These are phyloP conservation scores for Ceratocystis eucalypticola DNA, from an alignment of 2,329 filamentous ascomycete species.

Conservation along the genomic window DNA sequence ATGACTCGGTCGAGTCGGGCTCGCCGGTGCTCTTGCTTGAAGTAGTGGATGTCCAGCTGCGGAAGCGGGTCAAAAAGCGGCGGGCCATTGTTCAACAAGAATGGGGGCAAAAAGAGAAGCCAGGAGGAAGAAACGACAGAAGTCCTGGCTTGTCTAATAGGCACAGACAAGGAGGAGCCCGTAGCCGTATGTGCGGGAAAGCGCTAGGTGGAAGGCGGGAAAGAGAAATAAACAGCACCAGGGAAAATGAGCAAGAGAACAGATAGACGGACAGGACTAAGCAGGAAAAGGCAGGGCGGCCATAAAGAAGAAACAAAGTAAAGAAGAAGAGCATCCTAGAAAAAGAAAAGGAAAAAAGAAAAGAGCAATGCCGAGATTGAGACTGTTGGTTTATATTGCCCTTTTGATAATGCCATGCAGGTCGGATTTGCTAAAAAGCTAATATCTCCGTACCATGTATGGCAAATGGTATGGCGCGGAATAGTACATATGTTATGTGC, in stretches of 20 bases:
- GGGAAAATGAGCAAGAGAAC: background rate
- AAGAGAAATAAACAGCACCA: constrained; percentile 10
- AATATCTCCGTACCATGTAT: background rate
- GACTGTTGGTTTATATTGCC: constrained; percentile 3
- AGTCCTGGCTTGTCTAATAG: background rate
- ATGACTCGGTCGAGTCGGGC: background rate
- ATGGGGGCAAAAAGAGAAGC: no score
- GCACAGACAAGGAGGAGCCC: background rate
- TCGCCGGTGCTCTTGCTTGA: constrained; percentile 7
- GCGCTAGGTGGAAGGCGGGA: background rate
- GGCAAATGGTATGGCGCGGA: background rate
- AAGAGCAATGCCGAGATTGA: background rate
- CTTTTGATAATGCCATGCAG: constrained; percentile 5
- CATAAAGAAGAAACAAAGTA: background rate
- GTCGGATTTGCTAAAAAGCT: background rate
- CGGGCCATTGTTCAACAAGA: constrained; percentile 1
- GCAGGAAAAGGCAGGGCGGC: background rate
- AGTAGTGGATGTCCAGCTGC: constrained; percentile 14
- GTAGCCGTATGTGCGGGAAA: background rate
- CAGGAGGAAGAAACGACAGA: no score
- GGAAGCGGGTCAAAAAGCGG: constrained; percentile 8
- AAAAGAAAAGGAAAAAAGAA: background rate
- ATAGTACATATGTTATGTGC: background rate
- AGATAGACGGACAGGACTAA: background rate
- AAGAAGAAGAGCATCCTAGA: constrained; percentile 8